Conservation (phyloP, 169 alveolate species). For the Eimeria sp. region DNA sequence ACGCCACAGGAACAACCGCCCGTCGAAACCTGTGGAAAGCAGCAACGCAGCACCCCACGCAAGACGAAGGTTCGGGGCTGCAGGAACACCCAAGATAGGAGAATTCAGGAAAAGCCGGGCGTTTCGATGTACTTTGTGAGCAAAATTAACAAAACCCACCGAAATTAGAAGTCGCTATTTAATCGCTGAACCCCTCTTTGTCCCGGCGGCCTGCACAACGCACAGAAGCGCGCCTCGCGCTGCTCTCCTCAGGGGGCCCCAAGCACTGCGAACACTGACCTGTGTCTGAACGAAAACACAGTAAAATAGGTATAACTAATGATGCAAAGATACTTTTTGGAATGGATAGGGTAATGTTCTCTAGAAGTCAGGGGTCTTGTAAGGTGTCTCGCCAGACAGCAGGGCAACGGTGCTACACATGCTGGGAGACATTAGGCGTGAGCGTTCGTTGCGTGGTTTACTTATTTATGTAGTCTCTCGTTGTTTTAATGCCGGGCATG, state of each 20-base stretch:
- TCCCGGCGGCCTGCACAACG: slow-evolving; percentile 48
- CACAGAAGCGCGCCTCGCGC: slow-evolving; percentile 70
- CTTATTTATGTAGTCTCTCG: neutral
- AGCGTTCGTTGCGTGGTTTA: neutral
- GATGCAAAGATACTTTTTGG: neutral
- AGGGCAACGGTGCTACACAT: neutral
- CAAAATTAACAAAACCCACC: neutral
- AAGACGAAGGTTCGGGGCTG: slow-evolving; percentile 8
- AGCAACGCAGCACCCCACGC: slow-evolving; percentile 62
- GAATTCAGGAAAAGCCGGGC: neutral
- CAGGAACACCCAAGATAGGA: neutral
- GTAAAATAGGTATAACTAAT: neutral
- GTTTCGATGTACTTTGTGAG: neutral
- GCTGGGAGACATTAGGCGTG: too few species aligned
- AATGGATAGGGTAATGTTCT: neutral
- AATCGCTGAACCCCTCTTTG: neutral
- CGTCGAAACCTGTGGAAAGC: slow-evolving; percentile 30
- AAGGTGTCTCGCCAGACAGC: neutral
- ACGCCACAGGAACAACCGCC: slow-evolving; percentile 17
- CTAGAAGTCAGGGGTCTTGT: neutral
- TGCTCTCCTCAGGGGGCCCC: slow-evolving; percentile 51
- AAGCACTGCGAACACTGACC: neutral
- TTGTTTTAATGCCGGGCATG: neutral
- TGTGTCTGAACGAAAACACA: neutral
- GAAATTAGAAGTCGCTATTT: neutral